phyloP scores from a whole-genome alignment of 495 filamentous ascomycete species.

The Aspergillus ostianus region DNA sequence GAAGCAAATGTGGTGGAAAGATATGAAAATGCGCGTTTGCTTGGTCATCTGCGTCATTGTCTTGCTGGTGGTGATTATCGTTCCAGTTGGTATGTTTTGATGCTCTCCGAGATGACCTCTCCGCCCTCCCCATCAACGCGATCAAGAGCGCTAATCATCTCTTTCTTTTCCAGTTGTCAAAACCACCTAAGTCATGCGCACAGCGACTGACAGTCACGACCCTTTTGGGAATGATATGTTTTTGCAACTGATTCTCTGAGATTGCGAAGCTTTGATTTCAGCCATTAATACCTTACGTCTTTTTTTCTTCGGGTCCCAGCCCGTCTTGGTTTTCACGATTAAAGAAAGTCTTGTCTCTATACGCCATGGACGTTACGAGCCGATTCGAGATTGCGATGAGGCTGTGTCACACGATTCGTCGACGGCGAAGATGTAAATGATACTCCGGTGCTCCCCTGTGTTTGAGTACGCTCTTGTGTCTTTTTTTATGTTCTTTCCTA shows the following conservation, averaged over 20 bases:
- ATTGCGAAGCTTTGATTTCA: slow-evolving; percentile 38
- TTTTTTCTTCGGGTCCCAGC: slow-evolving; percentile 39
- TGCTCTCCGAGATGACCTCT: neutral
- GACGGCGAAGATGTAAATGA: slow-evolving; percentile 50
- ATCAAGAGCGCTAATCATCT: slow-evolving; percentile 19
- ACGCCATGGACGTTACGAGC: slow-evolving; percentile 34
- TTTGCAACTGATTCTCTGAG: slow-evolving; percentile 32
- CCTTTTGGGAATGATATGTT: slow-evolving; percentile 31
- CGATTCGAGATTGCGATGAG: slow-evolving; percentile 21
- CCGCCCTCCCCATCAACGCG: neutral
- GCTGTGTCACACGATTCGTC: slow-evolving; percentile 30
- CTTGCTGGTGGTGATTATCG: slow-evolving; percentile 86
- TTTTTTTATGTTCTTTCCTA: slow-evolving; percentile 12
- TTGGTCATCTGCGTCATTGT: slow-evolving; percentile 85
- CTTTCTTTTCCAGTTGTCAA: slow-evolving; percentile 27
- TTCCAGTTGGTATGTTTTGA: slow-evolving; percentile 68
- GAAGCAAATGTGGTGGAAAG: slow-evolving; percentile 95
- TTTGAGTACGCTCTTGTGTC: slow-evolving; percentile 35
- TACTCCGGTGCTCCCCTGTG: slow-evolving; percentile 39
- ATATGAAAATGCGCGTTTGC: slow-evolving; percentile 99
- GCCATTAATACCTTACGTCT: slow-evolving; percentile 46
- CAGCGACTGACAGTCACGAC: slow-evolving; percentile 28
- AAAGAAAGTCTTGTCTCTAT: slow-evolving; percentile 38
- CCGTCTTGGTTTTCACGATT: slow-evolving; percentile 34
- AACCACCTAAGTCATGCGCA: slow-evolving; percentile 30